Evolutionary conservation across 345 rosid species (phyloP).

Genomic region (Nasturtium officinale): DNA sequence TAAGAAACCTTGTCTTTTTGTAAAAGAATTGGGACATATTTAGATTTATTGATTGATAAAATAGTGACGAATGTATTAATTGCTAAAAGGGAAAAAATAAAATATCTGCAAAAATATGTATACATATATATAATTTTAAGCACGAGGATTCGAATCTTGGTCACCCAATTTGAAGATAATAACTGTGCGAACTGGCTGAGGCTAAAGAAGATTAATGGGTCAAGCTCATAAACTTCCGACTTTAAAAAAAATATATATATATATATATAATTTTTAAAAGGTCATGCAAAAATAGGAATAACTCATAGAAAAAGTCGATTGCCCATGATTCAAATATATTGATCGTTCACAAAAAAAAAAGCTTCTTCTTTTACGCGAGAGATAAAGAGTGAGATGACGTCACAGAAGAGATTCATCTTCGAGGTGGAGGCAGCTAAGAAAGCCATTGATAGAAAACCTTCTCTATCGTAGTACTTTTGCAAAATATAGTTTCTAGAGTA

Average conservation of each 20-base stretch:
- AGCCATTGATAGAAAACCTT: conserved; percentile 67
- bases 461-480: conserved; percentile 84
- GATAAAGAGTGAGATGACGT: conserved; percentile 36
- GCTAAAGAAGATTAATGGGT: too few relatives aligned
- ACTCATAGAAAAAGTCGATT: neutral
- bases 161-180: too few relatives aligned
- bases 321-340: neutral
- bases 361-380: neutral
- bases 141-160: too few relatives aligned
- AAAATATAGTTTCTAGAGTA: conserved; percentile 70
- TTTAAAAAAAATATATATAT: neutral
- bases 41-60: too few relatives aligned
- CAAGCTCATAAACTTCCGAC: too few relatives aligned
- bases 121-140: too few relatives aligned
- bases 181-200: too few relatives aligned
- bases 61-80: too few relatives aligned
- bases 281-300: neutral
- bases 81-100: too few relatives aligned
- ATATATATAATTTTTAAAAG: neutral
- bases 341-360: neutral
- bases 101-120: too few relatives aligned
- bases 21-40: too few relatives aligned
- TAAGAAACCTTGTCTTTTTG: too few relatives aligned
- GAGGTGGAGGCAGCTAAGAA: conserved; percentile 76
- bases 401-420: conserved; percentile 55